phyloP scores from a whole-genome alignment of 306 rosid genomes.

The Delonix regia region DNA sequence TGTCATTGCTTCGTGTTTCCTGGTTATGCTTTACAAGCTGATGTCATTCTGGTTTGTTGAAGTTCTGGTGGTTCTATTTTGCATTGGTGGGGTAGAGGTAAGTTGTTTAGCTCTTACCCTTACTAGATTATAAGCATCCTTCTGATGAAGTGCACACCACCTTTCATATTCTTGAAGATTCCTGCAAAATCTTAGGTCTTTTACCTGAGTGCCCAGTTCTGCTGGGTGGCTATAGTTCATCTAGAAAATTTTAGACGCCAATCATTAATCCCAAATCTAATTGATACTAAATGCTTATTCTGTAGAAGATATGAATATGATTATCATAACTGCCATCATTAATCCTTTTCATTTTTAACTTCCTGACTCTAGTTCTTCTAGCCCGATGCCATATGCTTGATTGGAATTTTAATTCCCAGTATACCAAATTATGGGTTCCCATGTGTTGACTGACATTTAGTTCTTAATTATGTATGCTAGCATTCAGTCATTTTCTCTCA shows the following conservation, averaged over 20 bases:
- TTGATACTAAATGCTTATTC: neutral
- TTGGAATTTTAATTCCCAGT: neutral
- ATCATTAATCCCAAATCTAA: neutral
- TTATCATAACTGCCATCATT: neutral
- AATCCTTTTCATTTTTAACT: neutral
- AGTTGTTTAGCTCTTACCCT: conserved; percentile 30
- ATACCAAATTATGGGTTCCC: neutral
- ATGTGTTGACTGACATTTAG: neutral
- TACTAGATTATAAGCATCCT: conserved; percentile 19
- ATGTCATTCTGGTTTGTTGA: conserved; percentile 92
- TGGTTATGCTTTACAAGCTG: conserved; percentile 89
- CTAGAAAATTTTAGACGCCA: neutral
- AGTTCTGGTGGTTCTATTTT: conserved; percentile 89
- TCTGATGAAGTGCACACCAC: neutral
- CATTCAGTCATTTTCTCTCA: neutral
- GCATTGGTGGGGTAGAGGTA: conserved; percentile 96
- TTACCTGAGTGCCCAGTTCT: neutral
- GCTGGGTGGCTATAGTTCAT: neutral
- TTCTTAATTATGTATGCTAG: neutral
- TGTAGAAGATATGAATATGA: neutral
- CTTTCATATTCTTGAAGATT: neutral
- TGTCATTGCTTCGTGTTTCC: conserved; percentile 90
- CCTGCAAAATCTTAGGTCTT: conserved; percentile 22
- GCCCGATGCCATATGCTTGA: neutral
- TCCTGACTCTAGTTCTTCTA: neutral